Evolutionary conservation across 2,329 filamentous ascomycete species (phyloP).

Genomic region (Fusarium nisikadoi): DNA sequence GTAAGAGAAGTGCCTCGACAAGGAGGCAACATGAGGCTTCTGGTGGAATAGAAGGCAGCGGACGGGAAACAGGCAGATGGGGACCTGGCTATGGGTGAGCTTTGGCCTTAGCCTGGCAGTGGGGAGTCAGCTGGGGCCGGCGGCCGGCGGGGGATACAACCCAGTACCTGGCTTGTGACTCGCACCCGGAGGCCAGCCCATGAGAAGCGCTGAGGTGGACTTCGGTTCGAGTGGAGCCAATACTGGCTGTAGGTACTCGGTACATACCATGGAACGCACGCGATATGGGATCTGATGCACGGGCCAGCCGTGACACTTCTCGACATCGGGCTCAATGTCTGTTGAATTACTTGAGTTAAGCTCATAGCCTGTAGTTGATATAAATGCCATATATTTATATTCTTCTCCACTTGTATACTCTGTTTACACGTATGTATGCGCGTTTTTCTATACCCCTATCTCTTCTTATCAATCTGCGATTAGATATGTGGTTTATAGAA

Average conservation of each 20-base stretch:
- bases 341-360: conserved; percentile 5
- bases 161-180: conserved; percentile 31
- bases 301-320: conserved; percentile 20
- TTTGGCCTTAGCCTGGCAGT: conserved; percentile 7
- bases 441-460: neutral
- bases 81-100: conserved; percentile 5
- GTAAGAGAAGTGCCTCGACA: conserved; percentile 2
- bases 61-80: conserved; percentile 10
- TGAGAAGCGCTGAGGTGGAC: conserved; percentile 12
- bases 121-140: conserved; percentile 39
- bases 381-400: neutral
- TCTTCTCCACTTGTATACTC: rapidly evolving
- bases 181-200: neutral
- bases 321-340: conserved; percentile 5
- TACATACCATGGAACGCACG: conserved; percentile 1
- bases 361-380: neutral
- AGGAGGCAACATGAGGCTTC: conserved; percentile 24
- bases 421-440: neutral
- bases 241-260: neutral
- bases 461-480: neutral
- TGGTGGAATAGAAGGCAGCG: conserved; percentile 11
- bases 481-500: neutral
- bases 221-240: conserved; percentile 19
- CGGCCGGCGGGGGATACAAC: conserved; percentile 14
- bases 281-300: conserved; percentile 22